Evolutionary conservation across 2,329 filamentous ascomycete species (phyloP), one percentile per base, ranked within the genome.

Genomic region (Penicillium corylophilum): DNA sequence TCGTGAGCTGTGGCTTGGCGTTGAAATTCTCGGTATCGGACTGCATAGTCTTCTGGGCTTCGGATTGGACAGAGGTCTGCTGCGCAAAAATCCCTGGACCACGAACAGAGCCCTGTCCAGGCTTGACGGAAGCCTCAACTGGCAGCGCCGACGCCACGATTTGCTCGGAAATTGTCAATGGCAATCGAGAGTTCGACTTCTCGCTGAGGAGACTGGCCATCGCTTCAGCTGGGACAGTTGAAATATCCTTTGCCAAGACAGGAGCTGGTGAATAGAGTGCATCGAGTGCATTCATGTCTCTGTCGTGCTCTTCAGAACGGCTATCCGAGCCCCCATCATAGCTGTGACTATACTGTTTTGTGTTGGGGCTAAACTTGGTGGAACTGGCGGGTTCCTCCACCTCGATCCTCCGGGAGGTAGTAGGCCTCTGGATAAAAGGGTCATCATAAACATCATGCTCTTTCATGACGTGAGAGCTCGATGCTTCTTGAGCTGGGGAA

Each of bases 381-480:
- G 23, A 12, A 7, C 29, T n/a, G 5, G 18, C n/a, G 0, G 51
- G 23, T 15, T 26, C 16, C 8, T 24, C 18, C 7, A n/a, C 9
- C 2, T 36, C 44, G 4, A 22, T 12, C 31, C 43, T 31, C 20
- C 6, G 8, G 13, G 31, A 22, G 36, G 40, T 4, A 5, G 23
- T 10, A 12, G 48, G 36, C 10, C 24, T 51, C 20, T 55, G 46
- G 22, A 45, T n/a, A 5, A 50, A 56, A 3, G 36, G 28, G 28
- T 59, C 53, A 20, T 51, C 52, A 7, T 52, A 50, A 4, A 38
- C 20, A 26, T 46, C 15, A 10, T 46, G 45, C 26, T 63, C 61
- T 10, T 44, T 43, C 9, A 59, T 38, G 13, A 42, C 49, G 26
- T 20, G 20, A 18, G 51, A 33, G 9, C 44, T 60, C 1, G 46